These are phyloP conservation scores for Simmondsia chinensis DNA, from an alignment of 148 eudicot species.

Conservation along the genomic window DNA sequence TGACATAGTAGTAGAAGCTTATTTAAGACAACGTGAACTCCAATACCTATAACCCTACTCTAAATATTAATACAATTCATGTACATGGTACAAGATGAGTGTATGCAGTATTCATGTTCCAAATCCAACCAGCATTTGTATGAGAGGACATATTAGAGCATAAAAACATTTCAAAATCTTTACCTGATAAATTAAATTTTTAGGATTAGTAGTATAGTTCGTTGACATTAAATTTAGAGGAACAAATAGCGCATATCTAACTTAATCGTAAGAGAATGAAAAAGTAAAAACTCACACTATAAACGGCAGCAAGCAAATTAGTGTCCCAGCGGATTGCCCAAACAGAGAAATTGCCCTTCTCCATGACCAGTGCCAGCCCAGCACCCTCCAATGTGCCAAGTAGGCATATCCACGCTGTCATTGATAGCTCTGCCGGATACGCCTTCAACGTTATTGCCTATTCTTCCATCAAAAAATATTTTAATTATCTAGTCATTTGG, in stretches of 20 bases:
- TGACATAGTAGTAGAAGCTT: no score
- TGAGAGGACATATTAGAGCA: no score
- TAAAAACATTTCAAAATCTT: no score
- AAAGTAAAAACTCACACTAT: conserved; percentile 44
- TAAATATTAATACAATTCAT: no score
- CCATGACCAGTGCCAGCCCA: conserved; percentile 65
- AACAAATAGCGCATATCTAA: neutral
- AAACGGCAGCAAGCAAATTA: conserved; percentile 62
- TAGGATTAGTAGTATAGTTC: neutral
- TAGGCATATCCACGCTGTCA: conserved; percentile 86
- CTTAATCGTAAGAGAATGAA: neutral
- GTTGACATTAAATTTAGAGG: neutral
- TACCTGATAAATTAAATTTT: no score
- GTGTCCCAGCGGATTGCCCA: conserved; percentile 79
- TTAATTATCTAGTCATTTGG: neutral
- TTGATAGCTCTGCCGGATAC: conserved; percentile 77
- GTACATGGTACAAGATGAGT: no score
- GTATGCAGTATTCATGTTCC: no score
- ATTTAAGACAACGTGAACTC: no score
- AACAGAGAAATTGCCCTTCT: conserved; percentile 49
- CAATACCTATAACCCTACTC: no score
- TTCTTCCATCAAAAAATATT: neutral
- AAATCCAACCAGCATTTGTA: no score
- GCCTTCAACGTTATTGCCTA: conserved; percentile 70
- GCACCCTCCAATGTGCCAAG: conserved; percentile 70